Evolutionary conservation across 306 rosid species (phyloP).

Genomic region (Prunus fruticosa): DNA sequence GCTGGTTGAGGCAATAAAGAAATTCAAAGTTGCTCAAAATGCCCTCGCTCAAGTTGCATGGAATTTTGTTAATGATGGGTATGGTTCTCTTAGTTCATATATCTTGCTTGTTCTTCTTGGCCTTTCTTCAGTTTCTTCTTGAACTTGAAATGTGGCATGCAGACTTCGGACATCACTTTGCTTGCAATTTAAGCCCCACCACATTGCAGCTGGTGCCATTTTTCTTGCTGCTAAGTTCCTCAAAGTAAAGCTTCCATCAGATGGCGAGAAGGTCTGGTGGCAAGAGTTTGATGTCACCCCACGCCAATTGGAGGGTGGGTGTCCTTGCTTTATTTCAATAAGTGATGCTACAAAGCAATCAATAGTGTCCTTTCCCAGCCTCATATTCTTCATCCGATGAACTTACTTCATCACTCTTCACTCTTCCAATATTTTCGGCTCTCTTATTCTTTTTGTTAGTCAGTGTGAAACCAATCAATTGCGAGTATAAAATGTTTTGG

Average conservation of each 20-base stretch:
- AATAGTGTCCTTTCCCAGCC: conserved; percentile 14
- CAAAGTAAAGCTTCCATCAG: conserved; percentile 96
- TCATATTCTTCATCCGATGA: conserved; percentile 7
- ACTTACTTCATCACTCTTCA: not conserved
- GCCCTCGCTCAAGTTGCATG: conserved; percentile 99
- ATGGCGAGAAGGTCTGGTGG: conserved; percentile 99
- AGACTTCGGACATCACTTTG: conserved; percentile 99
- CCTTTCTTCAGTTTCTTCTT: conserved; percentile 46
- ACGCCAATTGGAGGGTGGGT: conserved; percentile 99
- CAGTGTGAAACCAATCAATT: not conserved
- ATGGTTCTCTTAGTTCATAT: conserved; percentile 42
- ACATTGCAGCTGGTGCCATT: conserved; percentile 99
- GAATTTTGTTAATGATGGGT: conserved; percentile 99
- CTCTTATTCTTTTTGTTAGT: not conserved
- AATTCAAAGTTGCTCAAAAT: conserved; percentile 98
- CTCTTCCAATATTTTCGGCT: not conserved
- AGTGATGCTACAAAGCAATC: conserved; percentile 5
- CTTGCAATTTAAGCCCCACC: conserved; percentile 99
- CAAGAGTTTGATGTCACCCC: conserved; percentile 99
- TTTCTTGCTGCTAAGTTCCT: conserved; percentile 99
- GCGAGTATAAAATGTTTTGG: not conserved
- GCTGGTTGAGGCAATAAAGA: conserved; percentile 97
- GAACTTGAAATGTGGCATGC: conserved; percentile 70
- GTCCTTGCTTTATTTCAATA: conserved; percentile 45
- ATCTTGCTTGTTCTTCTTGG: conserved; percentile 37